Evolutionary conservation across 805 yeast genomes (phyloP), one percentile per base, ranked within the genome.

Genomic region (Pichia eremophila): DNA sequence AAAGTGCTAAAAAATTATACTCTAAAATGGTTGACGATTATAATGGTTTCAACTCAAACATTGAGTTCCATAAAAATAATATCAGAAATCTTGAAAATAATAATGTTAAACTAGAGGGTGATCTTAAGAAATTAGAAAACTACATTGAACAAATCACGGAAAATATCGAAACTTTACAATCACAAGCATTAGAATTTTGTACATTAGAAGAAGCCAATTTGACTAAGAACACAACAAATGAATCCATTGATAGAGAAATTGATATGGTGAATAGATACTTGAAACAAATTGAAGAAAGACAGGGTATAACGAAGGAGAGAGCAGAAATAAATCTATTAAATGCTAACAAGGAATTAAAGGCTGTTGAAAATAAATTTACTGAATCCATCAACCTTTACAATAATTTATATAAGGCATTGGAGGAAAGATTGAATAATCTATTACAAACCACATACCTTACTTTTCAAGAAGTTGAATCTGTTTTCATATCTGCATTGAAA

Each of bases 401-500:
- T 18, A 55, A 56, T 14, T 55, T 69, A 17, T 51, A 54, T 17
- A 50, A 57, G 5, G 73, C 81, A 0, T 56, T 77, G n/a, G 62
- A 62, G 27, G 66, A 64, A 9, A 69, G 84, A 55, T 49, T 69
- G 22, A 64, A 64, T 31, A 69, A 74, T 32, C 68, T 77, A 48
- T 64, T 64, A 44, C 59, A 67, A 43, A 61, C 74, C 41, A 59
- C 71, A 45, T 57, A 66, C 46, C 52, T 69, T 28, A 65, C 76
- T 1, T 74, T 76, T 47, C 60, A 65, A 35, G 74, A 68, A 34
- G 83, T 81, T 18, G 75, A 75, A 50, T 54, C 65, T 34, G 79
- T 73, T 46, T 85, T 85, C 61, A 78, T 77, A 50, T 67, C 71
- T 39, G 77, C 88, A 0, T 63, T 85, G 52, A 75, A 72, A 41